These are phyloP conservation scores for Nothomitra cinnamomea DNA, from an alignment of 2,329 filamentous ascomycete genomes.

Conservation along the genomic window DNA sequence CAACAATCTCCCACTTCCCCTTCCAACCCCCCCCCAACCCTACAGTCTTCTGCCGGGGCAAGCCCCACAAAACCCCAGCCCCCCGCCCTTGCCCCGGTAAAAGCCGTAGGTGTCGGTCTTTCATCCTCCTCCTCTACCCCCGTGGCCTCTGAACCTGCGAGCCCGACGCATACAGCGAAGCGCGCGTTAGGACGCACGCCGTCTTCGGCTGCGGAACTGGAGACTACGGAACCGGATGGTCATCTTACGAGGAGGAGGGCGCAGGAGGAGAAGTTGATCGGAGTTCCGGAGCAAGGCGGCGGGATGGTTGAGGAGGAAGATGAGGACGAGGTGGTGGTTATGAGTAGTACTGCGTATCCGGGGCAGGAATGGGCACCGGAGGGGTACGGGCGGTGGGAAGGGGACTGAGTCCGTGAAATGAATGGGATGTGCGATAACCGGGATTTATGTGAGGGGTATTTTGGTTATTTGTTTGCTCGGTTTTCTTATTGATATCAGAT, in stretches of 20 bases:
- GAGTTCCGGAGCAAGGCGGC: conserved; percentile 19
- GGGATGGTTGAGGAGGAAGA: conserved; percentile 19
- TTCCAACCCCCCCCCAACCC: not conserved
- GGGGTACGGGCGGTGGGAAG: conserved; percentile 17
- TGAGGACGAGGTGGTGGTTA: conserved; percentile 33
- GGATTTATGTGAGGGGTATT: too few species aligned
- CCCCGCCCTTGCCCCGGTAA: conserved; percentile 4
- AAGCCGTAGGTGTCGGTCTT: too few species aligned
- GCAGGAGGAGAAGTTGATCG: conserved; percentile 38
- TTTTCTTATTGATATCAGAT: too few species aligned
- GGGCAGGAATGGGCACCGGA: conserved; percentile 52
- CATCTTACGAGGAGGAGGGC: conserved; percentile 28
- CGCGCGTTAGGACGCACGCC: not conserved
- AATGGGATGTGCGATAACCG: too few species aligned
- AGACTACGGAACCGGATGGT: conserved; percentile 28
- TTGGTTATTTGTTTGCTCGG: too few species aligned
- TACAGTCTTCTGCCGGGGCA: not conserved
- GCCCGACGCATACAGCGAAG: conserved; percentile 12
- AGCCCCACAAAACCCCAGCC: too few species aligned
- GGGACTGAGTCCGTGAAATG: too few species aligned
- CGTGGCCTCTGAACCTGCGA: not conserved
- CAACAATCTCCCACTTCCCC: not conserved
- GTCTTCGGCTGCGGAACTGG: conserved; percentile 19
- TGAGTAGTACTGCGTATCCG: conserved; percentile 52
- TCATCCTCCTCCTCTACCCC: too few species aligned